Percentiles rank a stretch among this genome's conserved stretches.
phyloP scores from a whole-genome alignment of 352 stramenopile species.

The Phytophthora pseudosyringae region DNA sequence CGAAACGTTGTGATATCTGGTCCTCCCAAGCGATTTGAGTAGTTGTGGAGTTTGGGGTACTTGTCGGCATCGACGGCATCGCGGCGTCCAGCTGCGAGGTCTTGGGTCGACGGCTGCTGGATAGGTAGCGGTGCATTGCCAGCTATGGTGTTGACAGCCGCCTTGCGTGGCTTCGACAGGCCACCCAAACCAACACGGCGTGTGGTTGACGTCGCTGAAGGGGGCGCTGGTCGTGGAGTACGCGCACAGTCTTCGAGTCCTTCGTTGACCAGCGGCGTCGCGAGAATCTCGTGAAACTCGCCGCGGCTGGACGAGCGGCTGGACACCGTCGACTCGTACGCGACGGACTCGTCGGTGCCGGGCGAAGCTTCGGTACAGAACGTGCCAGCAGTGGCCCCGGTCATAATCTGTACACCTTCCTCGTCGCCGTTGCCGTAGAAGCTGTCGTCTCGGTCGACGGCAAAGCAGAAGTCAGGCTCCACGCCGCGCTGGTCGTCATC shows the following conservation, averaged over 20 bases:
- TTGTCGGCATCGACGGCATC: not conserved
- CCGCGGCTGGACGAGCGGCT: not conserved
- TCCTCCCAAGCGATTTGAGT: no score
- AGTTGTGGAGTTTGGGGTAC: no score
- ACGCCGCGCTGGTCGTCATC: no score
- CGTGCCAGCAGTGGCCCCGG: no score
- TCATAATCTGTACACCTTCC: no score
- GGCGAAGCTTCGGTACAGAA: not conserved
- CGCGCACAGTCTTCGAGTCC: not conserved
- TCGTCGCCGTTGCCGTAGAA: no score
- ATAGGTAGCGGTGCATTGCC: not conserved
- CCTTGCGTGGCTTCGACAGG: not conserved
- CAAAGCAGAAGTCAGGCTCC: no score
- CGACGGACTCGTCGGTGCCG: not conserved
- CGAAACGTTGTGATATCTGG: not conserved
- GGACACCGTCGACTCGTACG: not conserved
- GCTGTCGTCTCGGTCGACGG: no score
- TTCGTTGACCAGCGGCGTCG: not conserved
- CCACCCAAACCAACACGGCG: not conserved
- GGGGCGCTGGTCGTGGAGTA: not conserved
- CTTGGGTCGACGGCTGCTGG: not conserved
- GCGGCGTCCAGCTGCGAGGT: not conserved
- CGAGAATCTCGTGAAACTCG: not conserved
- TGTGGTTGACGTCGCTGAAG: not conserved
- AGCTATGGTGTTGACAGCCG: not conserved